Conservation (phyloP, 768 basidiomycete species). For the Plicaturopsis crispa region DNA sequence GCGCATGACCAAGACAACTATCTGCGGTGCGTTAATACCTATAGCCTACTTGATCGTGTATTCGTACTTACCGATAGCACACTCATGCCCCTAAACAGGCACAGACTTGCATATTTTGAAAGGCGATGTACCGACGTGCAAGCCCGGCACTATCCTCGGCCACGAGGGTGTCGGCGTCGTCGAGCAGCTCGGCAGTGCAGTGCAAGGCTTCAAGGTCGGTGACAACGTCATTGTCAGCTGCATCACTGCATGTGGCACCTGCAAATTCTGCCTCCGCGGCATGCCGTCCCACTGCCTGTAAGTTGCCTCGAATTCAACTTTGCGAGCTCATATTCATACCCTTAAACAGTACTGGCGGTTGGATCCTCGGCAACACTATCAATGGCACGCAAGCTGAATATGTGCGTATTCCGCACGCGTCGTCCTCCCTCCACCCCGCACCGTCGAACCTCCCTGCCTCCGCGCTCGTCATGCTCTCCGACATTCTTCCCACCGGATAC, state of each 20-base stretch:
- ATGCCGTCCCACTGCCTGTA: slow-evolving; percentile 12
- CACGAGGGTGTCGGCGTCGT: slow-evolving; percentile 31
- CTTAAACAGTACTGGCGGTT: slow-evolving; percentile 12
- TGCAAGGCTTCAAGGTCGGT: slow-evolving; percentile 24
- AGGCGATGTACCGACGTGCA: slow-evolving; percentile 16
- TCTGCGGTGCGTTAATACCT: slow-evolving; percentile 10
- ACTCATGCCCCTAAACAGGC: too few species aligned
- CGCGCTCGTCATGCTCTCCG: slow-evolving; percentile 15
- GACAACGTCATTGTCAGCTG: slow-evolving; percentile 11
- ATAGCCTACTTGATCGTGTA: too few species aligned
- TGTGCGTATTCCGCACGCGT: slow-evolving; percentile 15
- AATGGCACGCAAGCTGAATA: slow-evolving; percentile 18
- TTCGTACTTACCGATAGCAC: too few species aligned
- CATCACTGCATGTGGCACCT: slow-evolving; percentile 15
- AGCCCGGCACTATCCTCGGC: slow-evolving; percentile 25
- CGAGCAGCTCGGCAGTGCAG: slow-evolving; percentile 21
- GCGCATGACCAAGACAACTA: slow-evolving; percentile 13
- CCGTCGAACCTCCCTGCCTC: slow-evolving; percentile 8
- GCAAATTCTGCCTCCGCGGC: slow-evolving; percentile 5
- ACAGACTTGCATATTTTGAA: slow-evolving; percentile 29
- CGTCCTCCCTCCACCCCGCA: slow-evolving; percentile 10
- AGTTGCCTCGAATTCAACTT: slow-evolving; percentile 8
- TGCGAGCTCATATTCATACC: slow-evolving; percentile 8
- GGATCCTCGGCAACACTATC: slow-evolving; percentile 15
- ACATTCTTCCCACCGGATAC: slow-evolving; percentile 15